Evolutionary conservation across 805 yeast species (phyloP).

Genomic region (Myxozyma nipponensis): DNA sequence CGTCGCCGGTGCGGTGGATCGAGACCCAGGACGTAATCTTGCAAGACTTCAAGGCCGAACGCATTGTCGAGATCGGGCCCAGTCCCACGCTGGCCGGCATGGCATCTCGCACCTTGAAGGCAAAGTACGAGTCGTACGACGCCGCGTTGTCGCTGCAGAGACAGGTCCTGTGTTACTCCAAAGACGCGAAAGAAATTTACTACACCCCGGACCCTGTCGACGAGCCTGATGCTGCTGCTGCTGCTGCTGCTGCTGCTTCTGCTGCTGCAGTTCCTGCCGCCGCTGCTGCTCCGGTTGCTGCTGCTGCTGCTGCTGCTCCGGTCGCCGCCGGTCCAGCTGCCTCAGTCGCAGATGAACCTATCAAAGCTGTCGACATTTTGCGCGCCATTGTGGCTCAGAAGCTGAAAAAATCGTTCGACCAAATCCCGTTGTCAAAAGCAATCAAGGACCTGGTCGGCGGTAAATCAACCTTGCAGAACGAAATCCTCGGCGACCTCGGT

Average conservation of each 20-base stretch:
- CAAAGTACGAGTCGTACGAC: conserved; percentile 95
- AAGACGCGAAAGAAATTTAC: conserved; percentile 94
- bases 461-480: conserved; percentile 97
- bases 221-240: conserved; percentile 34
- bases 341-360: conserved; percentile 84
- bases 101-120: conserved; percentile 94
- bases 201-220: conserved; percentile 56
- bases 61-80: conserved; percentile 98
- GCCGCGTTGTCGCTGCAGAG: conserved; percentile 91
- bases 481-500: conserved; percentile 96
- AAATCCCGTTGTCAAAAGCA: conserved; percentile 83
- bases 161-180: conserved; percentile 91
- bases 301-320: conserved; percentile 58
- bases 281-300: conserved; percentile 56
- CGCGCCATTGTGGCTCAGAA: conserved; percentile 94
- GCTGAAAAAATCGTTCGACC: conserved; percentile 83
- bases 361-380: conserved; percentile 72
- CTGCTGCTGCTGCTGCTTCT: conserved; percentile 48
- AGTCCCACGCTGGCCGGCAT: conserved; percentile 98
- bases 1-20: conserved; percentile 99
- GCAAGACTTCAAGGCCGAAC: conserved; percentile 89
- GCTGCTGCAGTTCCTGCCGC: conserved; percentile 55
- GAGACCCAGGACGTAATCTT: conserved; percentile 98
- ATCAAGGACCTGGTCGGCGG: conserved; percentile 98
- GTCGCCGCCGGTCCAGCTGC: conserved; percentile 78